Evolutionary conservation across 805 yeast genomes (phyloP), one percentile per base, ranked within the genome.

Genomic region (Candida montana): DNA sequence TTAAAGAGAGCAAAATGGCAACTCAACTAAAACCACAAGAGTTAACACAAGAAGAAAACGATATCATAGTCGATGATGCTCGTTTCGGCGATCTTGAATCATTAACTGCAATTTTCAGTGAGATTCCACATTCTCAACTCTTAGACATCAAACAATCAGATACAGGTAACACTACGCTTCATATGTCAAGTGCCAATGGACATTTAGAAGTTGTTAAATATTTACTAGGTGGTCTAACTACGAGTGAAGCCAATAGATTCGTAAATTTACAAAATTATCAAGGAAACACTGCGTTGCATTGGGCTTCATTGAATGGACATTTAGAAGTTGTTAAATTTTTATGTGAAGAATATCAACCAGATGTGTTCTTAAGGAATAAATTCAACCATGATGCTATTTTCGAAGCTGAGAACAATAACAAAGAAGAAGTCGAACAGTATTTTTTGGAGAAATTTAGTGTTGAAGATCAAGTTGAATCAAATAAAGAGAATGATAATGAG

Each of bases 181-280:
- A 93, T 59, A 86, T 87, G 90, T 97, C 98, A 0, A 81, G 95
- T 19, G 99, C 95, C 21, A 93, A 93, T 63, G 99, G 97, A 1
- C 95, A 91, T 59, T 49, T 67, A 5, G 89, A 81, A 24, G 77
- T 81, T 4, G 75, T 85, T 20, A 63, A 74, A 53, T 83, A 73
- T 52, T 60, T 89, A 20, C 57, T 88, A 26, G 65, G 74, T 0
- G 55, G 77, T 23, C 44, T 80, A 5, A 54, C 72, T 1, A 60
- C 67, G 26, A 65, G 61, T 7, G 72, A 77, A 9, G 76, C 77
- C 13, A 62, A 58, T n/a, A 48, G 51, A 13, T 61, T 75, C 31
- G 71, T 79, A 16, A 73, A 77, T 46, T 55, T 62, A 16, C 71
- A 68, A 41, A 93, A 93, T 58, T 83, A 77, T 37, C 77, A 83